phyloP scores from a whole-genome alignment of 108 stramenopile genomes.

The Aureococcus anophagefferens region DNA sequence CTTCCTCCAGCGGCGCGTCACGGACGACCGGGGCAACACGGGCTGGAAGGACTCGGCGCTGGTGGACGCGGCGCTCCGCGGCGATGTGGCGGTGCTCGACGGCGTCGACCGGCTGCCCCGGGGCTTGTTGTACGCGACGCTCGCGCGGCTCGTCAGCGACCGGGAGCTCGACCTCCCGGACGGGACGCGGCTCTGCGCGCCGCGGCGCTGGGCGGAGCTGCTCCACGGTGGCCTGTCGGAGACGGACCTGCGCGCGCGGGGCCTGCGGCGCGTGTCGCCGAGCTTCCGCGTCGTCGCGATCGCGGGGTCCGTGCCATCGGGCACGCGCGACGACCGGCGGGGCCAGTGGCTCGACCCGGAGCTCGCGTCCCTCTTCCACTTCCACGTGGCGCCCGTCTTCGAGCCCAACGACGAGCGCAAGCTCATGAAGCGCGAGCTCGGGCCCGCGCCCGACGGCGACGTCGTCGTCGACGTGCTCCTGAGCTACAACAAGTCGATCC shows the following conservation, averaged over 20 bases:
- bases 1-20: constrained; percentile 52
- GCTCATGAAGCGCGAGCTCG: no score
- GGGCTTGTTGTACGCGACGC: constrained; percentile 35
- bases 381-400: not conserved
- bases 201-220: constrained; percentile 23
- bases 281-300: constrained; percentile 33
- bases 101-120: constrained; percentile 61
- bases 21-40: constrained; percentile 55
- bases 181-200: constrained; percentile 38
- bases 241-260: constrained; percentile 40
- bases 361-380: not conserved
- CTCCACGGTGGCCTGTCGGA: no score
- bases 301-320: not conserved
- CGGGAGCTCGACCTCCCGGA: constrained; percentile 51
- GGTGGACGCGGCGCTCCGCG: constrained; percentile 51
- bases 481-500: no score
- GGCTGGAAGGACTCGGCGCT: constrained; percentile 65
- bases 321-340: not conserved
- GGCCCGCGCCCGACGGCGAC: no score
- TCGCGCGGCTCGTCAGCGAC: constrained; percentile 17
- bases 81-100: constrained; percentile 55
- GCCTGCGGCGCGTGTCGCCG: constrained; percentile 50
- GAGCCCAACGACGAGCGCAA: no score
- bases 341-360: not conserved
- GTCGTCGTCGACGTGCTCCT: no score